phyloP scores from a whole-genome alignment of 2,329 filamentous ascomycete species.

The Cercospora janseana region DNA sequence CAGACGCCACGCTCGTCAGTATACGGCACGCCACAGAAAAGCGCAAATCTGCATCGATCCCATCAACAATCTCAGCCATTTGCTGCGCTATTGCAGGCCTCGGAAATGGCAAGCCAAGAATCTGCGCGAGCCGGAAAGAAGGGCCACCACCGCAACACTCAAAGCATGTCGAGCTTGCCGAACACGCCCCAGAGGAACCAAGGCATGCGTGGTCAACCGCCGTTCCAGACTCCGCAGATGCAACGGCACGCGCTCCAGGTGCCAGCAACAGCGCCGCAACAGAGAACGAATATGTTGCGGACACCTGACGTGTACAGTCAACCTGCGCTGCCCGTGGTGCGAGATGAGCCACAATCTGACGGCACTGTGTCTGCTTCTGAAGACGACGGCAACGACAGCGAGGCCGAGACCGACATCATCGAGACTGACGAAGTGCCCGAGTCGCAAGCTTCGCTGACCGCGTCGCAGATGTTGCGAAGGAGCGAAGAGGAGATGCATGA shows the following conservation, averaged over 20 bases:
- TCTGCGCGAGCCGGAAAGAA: slow-evolving; percentile 39
- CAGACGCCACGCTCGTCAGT: slow-evolving; percentile 48
- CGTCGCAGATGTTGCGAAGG: slow-evolving; percentile 60
- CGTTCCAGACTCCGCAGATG: slow-evolving; percentile 31
- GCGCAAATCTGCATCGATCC: slow-evolving; percentile 50
- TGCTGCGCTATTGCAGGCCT: slow-evolving; percentile 70
- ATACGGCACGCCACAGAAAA: slow-evolving; percentile 39
- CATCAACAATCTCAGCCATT: slow-evolving; percentile 51
- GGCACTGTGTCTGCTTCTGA: slow-evolving; percentile 76
- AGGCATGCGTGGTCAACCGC: slow-evolving; percentile 54
- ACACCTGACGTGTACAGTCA: slow-evolving; percentile 39
- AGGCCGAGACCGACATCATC: slow-evolving; percentile 61
- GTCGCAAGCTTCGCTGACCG: slow-evolving; percentile 75
- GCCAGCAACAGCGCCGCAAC: slow-evolving; percentile 56
- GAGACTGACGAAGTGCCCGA: slow-evolving; percentile 64
- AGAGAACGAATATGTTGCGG: slow-evolving; percentile 39
- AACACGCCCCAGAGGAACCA: slow-evolving; percentile 64
- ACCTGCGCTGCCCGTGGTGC: slow-evolving; percentile 25
- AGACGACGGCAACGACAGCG: slow-evolving; percentile 42
- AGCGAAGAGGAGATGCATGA: slow-evolving; percentile 45
- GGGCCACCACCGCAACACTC: slow-evolving; percentile 71
- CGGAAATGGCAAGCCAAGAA: slow-evolving; percentile 75
- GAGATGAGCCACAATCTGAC: slow-evolving; percentile 28
- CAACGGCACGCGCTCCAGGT: slow-evolving; percentile 28
- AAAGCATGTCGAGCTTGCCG: slow-evolving; percentile 82